phyloP scores from a whole-genome alignment of 768 basidiomycete species.

The Amanita rubescens region DNA sequence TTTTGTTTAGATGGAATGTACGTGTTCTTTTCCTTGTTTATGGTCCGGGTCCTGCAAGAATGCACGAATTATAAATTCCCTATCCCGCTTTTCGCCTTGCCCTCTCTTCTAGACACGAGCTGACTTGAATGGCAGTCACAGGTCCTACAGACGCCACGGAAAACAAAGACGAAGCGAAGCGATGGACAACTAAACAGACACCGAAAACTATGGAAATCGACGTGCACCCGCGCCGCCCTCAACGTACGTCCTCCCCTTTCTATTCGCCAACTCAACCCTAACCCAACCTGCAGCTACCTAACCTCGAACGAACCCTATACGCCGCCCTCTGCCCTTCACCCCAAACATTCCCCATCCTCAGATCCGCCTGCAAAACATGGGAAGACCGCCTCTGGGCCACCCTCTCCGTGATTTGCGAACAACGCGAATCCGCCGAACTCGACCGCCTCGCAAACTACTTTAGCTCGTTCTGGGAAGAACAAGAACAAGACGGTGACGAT shows the following conservation, averaged over 20 bases:
- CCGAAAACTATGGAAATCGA: slow-evolving; percentile 80
- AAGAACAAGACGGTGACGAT: slow-evolving; percentile 18
- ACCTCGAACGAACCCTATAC: slow-evolving; percentile 79
- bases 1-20: slow-evolving; percentile 66
- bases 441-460: slow-evolving; percentile 58
- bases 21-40: too few relatives aligned
- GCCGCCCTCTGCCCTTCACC: slow-evolving; percentile 75
- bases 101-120: too few relatives aligned
- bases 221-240: slow-evolving; percentile 71
- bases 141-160: slow-evolving; percentile 21
- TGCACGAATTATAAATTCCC: too few relatives aligned
- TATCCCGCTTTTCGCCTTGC: too few relatives aligned
- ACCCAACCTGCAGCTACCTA: slow-evolving; percentile 53
- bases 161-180: slow-evolving; percentile 25
- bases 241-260: slow-evolving; percentile 37
- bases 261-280: too few relatives aligned
- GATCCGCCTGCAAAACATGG: slow-evolving; percentile 80
- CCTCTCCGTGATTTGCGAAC: slow-evolving; percentile 72
- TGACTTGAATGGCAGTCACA: background rate
- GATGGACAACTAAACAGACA: slow-evolving; percentile 51
- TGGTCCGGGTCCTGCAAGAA: too few relatives aligned
- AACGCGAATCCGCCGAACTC: slow-evolving; percentile 68
- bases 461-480: slow-evolving; percentile 57
- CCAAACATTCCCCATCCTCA: slow-evolving; percentile 57
- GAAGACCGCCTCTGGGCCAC: slow-evolving; percentile 96